Percentiles rank a stretch among this genome's conserved stretches.
Conservation (phyloP, 306 rosid species). For the Castanopsis chinensis region DNA sequence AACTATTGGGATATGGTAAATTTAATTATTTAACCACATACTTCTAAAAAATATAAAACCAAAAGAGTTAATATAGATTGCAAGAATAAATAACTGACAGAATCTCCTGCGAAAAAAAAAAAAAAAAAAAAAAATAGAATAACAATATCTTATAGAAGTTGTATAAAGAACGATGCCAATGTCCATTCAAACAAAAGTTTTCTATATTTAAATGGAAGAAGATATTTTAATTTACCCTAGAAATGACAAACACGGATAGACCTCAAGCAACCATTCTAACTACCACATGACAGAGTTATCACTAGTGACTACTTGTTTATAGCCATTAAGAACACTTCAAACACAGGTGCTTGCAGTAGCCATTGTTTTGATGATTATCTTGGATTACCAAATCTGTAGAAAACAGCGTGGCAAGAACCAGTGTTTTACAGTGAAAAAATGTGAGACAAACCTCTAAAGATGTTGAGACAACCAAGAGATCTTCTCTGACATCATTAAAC, state of each 20-base stretch:
- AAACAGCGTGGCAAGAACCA: neutral
- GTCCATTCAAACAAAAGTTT: neutral
- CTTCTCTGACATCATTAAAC: neutral
- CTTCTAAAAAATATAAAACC: constrained; percentile 7
- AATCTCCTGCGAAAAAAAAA: neutral
- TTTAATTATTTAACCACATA: too few relatives aligned
- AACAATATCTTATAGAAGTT: neutral
- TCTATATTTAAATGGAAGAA: neutral
- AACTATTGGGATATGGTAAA: too few relatives aligned
- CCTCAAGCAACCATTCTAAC: neutral
- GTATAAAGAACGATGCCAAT: neutral
- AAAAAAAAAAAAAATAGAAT: neutral
- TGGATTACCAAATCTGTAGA: neutral
- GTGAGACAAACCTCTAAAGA: neutral
- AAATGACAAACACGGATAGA: neutral
- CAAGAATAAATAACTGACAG: constrained; percentile 9
- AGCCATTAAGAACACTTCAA: too few relatives aligned
- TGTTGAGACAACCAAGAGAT: neutral
- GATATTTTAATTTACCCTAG: neutral
- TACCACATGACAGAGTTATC: neutral
- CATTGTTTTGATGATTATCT: neutral
- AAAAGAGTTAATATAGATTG: constrained; percentile 6
- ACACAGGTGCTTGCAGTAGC: neutral
- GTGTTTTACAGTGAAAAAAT: neutral
- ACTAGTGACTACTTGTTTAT: neutral